Percentiles rank a stretch among this genome's conserved stretches.
These are phyloP conservation scores for Triticum monococcum DNA, from an alignment of 176 grass and related monocot genomes.

Conservation along the genomic window DNA sequence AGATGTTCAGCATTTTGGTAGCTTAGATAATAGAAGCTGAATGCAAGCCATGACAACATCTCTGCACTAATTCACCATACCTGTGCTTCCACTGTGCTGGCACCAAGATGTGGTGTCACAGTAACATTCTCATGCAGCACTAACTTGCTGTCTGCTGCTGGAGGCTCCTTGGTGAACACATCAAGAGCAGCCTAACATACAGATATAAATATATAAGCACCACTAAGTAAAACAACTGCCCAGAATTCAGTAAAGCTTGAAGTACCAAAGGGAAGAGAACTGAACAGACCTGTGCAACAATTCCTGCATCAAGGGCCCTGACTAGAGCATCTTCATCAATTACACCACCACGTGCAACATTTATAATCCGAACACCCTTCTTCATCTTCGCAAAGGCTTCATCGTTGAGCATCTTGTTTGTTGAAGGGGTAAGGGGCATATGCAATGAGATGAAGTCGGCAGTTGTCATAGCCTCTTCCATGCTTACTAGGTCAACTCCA, in stretches of 20 bases:
- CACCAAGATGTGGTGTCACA: constrained; percentile 91
- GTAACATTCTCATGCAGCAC: constrained; percentile 85
- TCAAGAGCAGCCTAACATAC: constrained; percentile 73
- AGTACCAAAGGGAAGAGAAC: not conserved
- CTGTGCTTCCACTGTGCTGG: constrained; percentile 92
- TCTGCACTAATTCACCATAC: constrained; percentile 32
- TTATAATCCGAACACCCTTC: constrained; percentile 84
- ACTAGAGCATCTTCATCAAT: constrained; percentile 90
- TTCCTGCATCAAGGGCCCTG: constrained; percentile 78
- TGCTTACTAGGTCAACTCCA: constrained; percentile 74
- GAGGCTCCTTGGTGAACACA: constrained; percentile 84
- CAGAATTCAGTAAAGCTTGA: not conserved
- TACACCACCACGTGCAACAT: constrained; percentile 87
- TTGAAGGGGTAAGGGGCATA: constrained; percentile 83
- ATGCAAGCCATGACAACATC: not conserved
- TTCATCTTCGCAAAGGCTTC: constrained; percentile 80
- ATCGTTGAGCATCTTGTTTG: constrained; percentile 85
- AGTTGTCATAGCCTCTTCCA: constrained; percentile 64
- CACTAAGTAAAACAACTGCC: not conserved
- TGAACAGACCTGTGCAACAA: constrained; percentile 71
- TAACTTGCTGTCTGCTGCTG: constrained; percentile 68
- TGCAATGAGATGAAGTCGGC: constrained; percentile 84
- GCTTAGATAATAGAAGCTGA: not conserved
- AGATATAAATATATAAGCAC: not conserved
- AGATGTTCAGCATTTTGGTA: constrained; percentile 14